Evolutionary conservation across 306 rosid species (phyloP), one percentile per base, ranked within the genome.

Genomic region (Cucurbita pepo): DNA sequence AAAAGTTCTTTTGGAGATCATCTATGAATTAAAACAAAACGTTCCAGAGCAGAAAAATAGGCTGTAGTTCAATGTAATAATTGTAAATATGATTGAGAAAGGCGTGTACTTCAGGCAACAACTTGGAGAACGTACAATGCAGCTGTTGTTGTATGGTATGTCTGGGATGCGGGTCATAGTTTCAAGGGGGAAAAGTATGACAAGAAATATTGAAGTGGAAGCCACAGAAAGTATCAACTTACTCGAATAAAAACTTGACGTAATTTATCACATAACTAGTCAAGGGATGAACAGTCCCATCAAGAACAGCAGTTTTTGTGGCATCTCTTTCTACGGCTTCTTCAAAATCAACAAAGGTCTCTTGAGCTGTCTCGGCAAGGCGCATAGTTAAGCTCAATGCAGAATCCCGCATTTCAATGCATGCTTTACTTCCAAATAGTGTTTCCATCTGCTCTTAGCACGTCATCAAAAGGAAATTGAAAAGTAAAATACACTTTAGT

Each of bases 271-370:
- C 99, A 59, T 95, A 95, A 87, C 95, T 95, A 47, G 99, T 95
- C 75, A 95, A 77, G 56, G 99, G 99, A 82, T 95, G 99, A 74
- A 95, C 99, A 53, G 96, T 95, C 81, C 99, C 97, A 81, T 95
- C 99, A 40, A 89, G 83, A 77, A 95, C 91, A 60, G 95, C 84
- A 69, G 97, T 91, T 84, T 95, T 95, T 6, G 99, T 91, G 63
- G 92, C 94, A 83, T 95, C 99, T 69, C 89, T 91, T 76, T 95
- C 97, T 72, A 95, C 95, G n/a, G 97, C 97, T 78, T 95, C 97
- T 86, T 91, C 97, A 81, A 91, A 95, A 79, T 95, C 99, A 78
- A 85, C 89, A 72, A 91, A 91, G 45, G 99, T 95, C 81, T 95
- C 97, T 77, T 88, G 95, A 61, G 97, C 99, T 65, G 97, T 95